phyloP scores from a whole-genome alignment of 148 eudicot species.

The Cornus controversa region DNA sequence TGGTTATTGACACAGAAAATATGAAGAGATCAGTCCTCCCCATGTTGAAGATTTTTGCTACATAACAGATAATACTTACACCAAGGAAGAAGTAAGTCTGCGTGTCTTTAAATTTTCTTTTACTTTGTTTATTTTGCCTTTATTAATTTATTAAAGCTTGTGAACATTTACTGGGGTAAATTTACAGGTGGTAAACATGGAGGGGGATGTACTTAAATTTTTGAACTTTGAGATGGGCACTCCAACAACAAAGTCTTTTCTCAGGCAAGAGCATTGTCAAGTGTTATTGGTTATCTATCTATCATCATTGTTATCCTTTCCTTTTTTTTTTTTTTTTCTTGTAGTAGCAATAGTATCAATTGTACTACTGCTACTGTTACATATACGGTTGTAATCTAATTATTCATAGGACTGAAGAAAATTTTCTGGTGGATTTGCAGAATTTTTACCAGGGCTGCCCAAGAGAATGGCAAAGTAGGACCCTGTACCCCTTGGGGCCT shows the following conservation, averaged over 20 bases:
- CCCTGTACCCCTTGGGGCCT: background rate
- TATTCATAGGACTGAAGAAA: background rate
- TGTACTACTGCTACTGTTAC: background rate
- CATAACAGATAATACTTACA: conserved; percentile 56
- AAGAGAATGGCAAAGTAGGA: conserved; percentile 36
- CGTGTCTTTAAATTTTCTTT: background rate
- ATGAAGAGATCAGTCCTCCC: conserved; percentile 64
- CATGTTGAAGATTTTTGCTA: conserved; percentile 56
- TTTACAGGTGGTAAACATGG: conserved; percentile 55
- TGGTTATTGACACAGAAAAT: conserved; percentile 36
- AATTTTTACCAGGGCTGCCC: conserved; percentile 37
- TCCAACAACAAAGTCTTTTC: conserved; percentile 61
- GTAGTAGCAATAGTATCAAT: too few species aligned
- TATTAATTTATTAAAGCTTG: background rate
- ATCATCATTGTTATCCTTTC: background rate
- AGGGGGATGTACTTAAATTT: conserved; percentile 37
- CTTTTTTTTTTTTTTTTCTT: too few species aligned
- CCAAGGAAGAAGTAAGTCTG: conserved; percentile 44
- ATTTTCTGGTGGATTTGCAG: conserved; percentile 24
- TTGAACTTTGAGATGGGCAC: conserved; percentile 39
- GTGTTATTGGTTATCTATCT: background rate
- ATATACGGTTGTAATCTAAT: background rate
- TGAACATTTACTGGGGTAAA: background rate
- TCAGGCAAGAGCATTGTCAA: conserved; percentile 32
- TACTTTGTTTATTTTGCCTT: background rate